These are phyloP conservation scores for Trapa bicornis DNA, from an alignment of 345 rosid species.

Conservation along the genomic window DNA sequence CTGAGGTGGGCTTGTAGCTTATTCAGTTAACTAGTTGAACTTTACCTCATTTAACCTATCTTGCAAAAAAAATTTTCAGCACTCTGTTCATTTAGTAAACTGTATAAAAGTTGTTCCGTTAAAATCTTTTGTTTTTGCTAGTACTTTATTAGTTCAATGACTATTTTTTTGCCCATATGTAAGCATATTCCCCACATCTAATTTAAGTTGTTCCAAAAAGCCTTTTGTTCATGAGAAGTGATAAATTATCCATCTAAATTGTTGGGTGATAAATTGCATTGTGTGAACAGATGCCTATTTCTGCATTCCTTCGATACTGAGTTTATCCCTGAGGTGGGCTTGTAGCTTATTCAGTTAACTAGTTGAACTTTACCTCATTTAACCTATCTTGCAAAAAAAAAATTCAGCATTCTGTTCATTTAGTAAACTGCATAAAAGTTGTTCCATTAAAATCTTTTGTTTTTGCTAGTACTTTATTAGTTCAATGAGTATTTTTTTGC, in stretches of 20 bases:
- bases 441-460: too few relatives aligned
- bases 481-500: not conserved
- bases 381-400: too few relatives aligned
- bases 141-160: not conserved
- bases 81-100: too few relatives aligned
- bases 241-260: not conserved
- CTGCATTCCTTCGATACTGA: constrained; percentile 91
- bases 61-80: not conserved
- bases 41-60: not conserved
- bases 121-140: too few relatives aligned
- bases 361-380: constrained; percentile 13
- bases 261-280: constrained; percentile 1
- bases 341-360: constrained; percentile 9
- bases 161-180: not conserved
- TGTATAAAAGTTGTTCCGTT: too few relatives aligned
- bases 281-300: constrained; percentile 48
- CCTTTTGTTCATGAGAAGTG: not conserved
- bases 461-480: too few relatives aligned
- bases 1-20: constrained; percentile 61
- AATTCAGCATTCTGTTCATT: not conserved
- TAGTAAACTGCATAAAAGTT: too few relatives aligned
- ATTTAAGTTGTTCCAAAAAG: not conserved
- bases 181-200: not conserved
- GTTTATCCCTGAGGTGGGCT: constrained; percentile 79
- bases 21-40: constrained; percentile 11